A percentile compares a stretch with the other conserved stretches of the same genome.
These are phyloP conservation scores for Tricholoma matsutake DNA, from an alignment of 768 basidiomycete genomes.

Conservation along the genomic window DNA sequence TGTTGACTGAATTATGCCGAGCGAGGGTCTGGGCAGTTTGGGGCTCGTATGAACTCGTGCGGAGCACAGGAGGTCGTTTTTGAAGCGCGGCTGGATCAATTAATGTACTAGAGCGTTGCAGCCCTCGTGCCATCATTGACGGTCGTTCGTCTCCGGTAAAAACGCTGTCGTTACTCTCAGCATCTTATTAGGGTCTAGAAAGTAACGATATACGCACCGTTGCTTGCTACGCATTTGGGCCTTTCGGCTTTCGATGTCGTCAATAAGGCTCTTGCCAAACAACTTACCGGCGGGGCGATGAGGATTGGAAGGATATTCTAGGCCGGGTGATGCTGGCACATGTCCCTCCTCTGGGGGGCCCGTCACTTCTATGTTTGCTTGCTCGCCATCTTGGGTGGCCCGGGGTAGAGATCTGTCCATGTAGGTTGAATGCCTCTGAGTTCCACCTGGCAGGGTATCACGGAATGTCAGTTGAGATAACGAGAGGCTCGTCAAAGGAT, in stretches of 20 bases:
- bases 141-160: slow-evolving; percentile 88
- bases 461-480: slow-evolving; percentile 85
- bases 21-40: slow-evolving; percentile 34
- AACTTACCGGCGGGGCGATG: slow-evolving; percentile 75
- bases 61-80: slow-evolving; percentile 43
- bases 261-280: slow-evolving; percentile 87
- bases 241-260: slow-evolving; percentile 83
- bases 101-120: slow-evolving; percentile 58
- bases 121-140: slow-evolving; percentile 85
- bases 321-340: slow-evolving; percentile 16
- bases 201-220: slow-evolving; percentile 48
- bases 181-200: background rate
- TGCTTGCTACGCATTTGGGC: slow-evolving; percentile 78
- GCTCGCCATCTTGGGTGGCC: slow-evolving; percentile 77
- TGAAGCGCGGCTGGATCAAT: slow-evolving; percentile 69
- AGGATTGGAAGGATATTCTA: slow-evolving; percentile 32
- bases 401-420: slow-evolving; percentile 61
- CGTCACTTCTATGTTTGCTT: slow-evolving; percentile 48
- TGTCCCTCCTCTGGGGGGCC: slow-evolving; percentile 35
- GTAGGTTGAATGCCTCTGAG: slow-evolving; percentile 62
- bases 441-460: slow-evolving; percentile 71
- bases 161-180: slow-evolving; percentile 45
- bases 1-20: slow-evolving; percentile 48
- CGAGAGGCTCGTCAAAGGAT: slow-evolving; percentile 69
- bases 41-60: slow-evolving; percentile 41